phyloP scores from a whole-genome alignment of 2,329 filamentous ascomycete genomes.

The Neurospora sp. region DNA sequence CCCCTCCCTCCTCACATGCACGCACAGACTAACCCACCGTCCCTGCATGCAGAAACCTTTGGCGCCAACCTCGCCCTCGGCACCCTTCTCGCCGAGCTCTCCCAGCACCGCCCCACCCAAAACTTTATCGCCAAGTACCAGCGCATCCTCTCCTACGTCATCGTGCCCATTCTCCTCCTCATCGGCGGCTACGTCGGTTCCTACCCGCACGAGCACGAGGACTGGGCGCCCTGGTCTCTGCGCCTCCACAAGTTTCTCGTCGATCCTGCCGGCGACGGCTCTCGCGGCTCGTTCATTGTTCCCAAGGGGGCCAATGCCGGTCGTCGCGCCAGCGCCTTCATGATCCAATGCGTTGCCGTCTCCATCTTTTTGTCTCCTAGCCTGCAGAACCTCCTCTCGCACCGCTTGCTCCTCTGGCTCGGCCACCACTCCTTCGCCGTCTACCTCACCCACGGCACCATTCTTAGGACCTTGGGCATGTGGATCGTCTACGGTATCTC shows the following conservation, averaged over 20 bases:
- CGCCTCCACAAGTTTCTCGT: conserved; percentile 16
- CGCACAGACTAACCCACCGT: neutral
- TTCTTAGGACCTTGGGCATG: conserved; percentile 39
- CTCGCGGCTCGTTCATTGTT: conserved; percentile 35
- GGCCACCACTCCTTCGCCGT: conserved; percentile 47
- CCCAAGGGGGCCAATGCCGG: conserved; percentile 27
- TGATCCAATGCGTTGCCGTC: conserved; percentile 37
- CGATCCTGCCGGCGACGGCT: conserved; percentile 27
- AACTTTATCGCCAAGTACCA: conserved; percentile 33
- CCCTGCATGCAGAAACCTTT: conserved; percentile 35
- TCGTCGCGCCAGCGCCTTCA: conserved; percentile 37
- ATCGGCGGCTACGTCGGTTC: conserved; percentile 37
- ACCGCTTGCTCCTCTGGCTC: conserved; percentile 40
- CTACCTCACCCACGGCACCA: conserved; percentile 43
- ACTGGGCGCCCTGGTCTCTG: conserved; percentile 38
- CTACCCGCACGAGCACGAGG: conserved; percentile 39
- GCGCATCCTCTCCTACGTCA: conserved; percentile 24
- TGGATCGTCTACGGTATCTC: conserved; percentile 44
- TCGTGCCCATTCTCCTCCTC: conserved; percentile 26
- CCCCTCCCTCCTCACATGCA: neutral
- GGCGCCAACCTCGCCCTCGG: conserved; percentile 41
- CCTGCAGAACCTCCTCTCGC: conserved; percentile 38
- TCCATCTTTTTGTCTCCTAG: conserved; percentile 40
- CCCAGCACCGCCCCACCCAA: conserved; percentile 35
- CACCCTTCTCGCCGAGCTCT: conserved; percentile 40